Base-by-base conservation (phyloP, 352 stramenopile genomes). In the Pythium periplocum region DNA sequence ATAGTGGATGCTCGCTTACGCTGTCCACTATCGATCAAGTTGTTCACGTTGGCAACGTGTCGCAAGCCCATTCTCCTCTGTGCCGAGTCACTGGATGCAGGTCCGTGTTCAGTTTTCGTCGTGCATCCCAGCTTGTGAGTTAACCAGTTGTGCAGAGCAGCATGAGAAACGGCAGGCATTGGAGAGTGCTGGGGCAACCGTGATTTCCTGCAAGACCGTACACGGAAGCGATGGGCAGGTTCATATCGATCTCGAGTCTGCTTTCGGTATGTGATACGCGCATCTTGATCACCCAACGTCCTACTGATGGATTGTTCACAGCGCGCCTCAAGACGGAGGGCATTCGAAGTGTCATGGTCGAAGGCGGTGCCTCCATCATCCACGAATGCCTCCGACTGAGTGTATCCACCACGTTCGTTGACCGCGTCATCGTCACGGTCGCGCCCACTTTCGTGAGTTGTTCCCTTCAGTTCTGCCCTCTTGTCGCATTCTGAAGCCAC, bases 351-450 rank as follows among this genome's bases (percentile, higher is more conserved):
- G 51, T 94, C 32, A 96, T 94, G 86, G 60, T 96, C 11, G 86
- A 96, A 72, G 86, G 86, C 26, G 86, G 86, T 7, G 73, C 83
- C 1, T 58, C 73, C 3, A 84, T 96, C 45, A 72, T 96, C 32
- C 78, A 78, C n/a, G 66, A 76, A n/a, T 89, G 80, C 47, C 54
- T 93, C 12, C 59, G 62, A 36, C 67, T 75, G 56, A 64, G 61
- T 17, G 59, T 64, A 6, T 48, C 53, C 8, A 11, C 41, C 7
- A 70, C 75, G n/a, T 62, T 92, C 26, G 66, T 96, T 32, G 68
- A 88, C 50, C 69, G 75, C 34, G 75, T 83, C 6, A 53, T 96
- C 33, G 61, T 96, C 53, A 96, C 86, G 6, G 68, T 96, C 32
- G 82, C 86, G 3, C 86, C 86, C 2, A 81, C 68, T 8, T 93